Conservation (phyloP, 768 basidiomycete genomes). For the Cantharellus anzutake region DNA sequence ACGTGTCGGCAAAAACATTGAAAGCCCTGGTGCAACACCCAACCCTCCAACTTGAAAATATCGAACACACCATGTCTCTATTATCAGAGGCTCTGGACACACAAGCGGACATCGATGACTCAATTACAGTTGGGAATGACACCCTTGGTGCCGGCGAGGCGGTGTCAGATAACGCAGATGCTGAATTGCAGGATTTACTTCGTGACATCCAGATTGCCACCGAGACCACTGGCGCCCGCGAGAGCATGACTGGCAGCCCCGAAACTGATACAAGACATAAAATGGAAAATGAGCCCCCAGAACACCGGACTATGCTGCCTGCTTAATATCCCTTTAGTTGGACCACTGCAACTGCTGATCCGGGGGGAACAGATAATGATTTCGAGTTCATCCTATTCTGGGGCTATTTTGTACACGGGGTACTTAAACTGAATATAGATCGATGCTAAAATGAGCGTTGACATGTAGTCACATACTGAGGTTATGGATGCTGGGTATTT, state of each 20-base stretch:
- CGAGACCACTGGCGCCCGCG: not conserved
- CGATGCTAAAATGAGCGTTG: too few relatives aligned
- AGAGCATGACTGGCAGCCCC: not conserved
- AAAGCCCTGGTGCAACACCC: conserved; percentile 62
- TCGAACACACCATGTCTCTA: conserved; percentile 77
- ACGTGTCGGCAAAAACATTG: conserved; percentile 64
- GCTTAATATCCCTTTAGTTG: not conserved
- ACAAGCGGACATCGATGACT: conserved; percentile 65
- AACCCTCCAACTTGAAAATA: conserved; percentile 50
- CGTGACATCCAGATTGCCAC: too few relatives aligned
- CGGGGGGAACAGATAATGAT: too few relatives aligned
- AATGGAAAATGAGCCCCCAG: not conserved
- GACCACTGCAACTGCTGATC: not conserved
- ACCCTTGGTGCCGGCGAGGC: conserved; percentile 26
- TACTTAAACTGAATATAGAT: too few relatives aligned
- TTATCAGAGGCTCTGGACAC: conserved; percentile 69
- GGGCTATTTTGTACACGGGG: too few relatives aligned
- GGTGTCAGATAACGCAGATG: conserved; percentile 14
- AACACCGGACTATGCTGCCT: not conserved
- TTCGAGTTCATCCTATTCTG: too few relatives aligned
- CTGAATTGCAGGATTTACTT: conserved; percentile 5
- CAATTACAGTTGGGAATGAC: conserved; percentile 48
- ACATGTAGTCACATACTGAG: too few relatives aligned
- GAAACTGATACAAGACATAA: not conserved
- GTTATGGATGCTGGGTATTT: too few relatives aligned